These are phyloP conservation scores for Mucor ambiguus DNA, from an alignment of 371 early-diverging fungal species.

Conservation along the genomic window DNA sequence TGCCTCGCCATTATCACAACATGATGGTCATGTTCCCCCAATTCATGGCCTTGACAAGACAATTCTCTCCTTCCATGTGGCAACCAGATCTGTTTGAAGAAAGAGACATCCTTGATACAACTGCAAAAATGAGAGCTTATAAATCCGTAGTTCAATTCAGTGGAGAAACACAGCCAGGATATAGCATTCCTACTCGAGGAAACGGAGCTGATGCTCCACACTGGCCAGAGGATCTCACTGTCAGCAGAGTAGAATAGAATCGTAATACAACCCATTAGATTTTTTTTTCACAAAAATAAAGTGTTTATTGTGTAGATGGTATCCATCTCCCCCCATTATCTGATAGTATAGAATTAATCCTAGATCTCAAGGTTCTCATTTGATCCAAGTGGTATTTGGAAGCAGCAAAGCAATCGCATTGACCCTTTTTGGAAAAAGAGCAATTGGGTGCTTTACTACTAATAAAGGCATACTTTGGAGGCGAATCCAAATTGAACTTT, in stretches of 20 bases:
- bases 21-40: too few relatives aligned
- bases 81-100: too few relatives aligned
- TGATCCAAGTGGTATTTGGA: constrained; percentile 29
- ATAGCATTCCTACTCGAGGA: neutral
- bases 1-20: too few relatives aligned
- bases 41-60: too few relatives aligned
- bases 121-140: too few relatives aligned
- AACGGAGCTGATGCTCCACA: neutral
- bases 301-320: neutral
- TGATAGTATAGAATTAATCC: constrained; percentile 14
- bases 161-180: too few relatives aligned
- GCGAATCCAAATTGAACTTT: constrained; percentile 15
- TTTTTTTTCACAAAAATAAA: neutral
- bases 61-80: too few relatives aligned
- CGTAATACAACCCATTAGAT: too few relatives aligned
- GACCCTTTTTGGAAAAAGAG: constrained; percentile 22
- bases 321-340: constrained; percentile 22
- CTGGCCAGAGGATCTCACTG: neutral
- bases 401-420: constrained; percentile 32
- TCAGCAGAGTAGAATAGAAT: neutral
- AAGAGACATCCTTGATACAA: too few relatives aligned
- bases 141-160: too few relatives aligned
- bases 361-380: constrained; percentile 26
- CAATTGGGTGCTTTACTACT: constrained; percentile 27
- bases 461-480: constrained; percentile 33